Conservation (phyloP, 176 grass and related monocot species). For the Oryza rufipogon region DNA sequence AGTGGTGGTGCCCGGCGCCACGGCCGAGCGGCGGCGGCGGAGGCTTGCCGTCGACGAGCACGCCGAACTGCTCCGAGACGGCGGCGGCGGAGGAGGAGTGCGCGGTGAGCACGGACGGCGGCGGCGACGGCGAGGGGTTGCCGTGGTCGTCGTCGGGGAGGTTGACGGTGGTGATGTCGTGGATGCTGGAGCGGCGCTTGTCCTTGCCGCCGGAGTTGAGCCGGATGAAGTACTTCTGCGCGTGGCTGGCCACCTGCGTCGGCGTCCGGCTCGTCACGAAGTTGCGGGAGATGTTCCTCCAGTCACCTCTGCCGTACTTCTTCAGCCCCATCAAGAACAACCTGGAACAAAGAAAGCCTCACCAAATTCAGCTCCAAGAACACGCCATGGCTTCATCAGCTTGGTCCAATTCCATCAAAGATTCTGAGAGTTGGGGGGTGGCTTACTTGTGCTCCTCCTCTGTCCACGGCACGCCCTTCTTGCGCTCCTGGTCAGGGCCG, state of each 20-base stretch:
- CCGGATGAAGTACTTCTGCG: constrained; percentile 98
- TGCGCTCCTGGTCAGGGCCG: constrained; percentile 77
- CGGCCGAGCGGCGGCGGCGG: neutral
- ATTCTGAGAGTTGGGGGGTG: neutral
- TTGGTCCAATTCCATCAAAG: constrained; percentile 1
- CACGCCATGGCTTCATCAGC: neutral
- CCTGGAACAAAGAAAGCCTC: constrained; percentile 37
- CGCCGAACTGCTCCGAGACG: constrained; percentile 59
- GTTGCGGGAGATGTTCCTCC: constrained; percentile 97
- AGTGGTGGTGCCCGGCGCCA: constrained; percentile 46
- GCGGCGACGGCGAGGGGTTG: constrained; percentile 58
- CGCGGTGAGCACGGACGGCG: constrained; percentile 58
- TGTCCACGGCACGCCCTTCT: constrained; percentile 97
- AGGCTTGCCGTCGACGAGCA: constrained; percentile 59
- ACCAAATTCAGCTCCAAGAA: constrained; percentile 1
- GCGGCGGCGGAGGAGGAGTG: constrained; percentile 34
- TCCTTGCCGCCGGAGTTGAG: constrained; percentile 95
- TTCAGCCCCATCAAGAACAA: constrained; percentile 87
- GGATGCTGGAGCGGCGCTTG: constrained; percentile 98
- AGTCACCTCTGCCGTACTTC: constrained; percentile 95
- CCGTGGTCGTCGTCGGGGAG: constrained; percentile 61
- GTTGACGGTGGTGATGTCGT: constrained; percentile 98
- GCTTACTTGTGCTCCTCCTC: constrained; percentile 97
- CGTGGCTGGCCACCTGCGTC: constrained; percentile 98
- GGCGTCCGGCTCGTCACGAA: constrained; percentile 88